Conservation (phyloP, 2,329 filamentous ascomycete species). For the Helminthosporium solani region DNA sequence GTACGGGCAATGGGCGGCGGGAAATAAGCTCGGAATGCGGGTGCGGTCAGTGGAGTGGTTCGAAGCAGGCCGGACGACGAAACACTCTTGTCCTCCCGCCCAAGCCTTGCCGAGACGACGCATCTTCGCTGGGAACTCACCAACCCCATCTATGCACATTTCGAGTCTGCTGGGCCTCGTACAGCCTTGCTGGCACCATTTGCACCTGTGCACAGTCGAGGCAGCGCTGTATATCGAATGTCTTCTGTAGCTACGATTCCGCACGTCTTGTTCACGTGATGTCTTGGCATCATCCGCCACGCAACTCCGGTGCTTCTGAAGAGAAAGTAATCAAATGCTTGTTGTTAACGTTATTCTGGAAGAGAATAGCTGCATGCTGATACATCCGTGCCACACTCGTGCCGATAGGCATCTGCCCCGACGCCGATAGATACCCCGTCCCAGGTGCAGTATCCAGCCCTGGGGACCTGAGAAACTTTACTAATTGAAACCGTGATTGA, state of each 20-base stretch:
- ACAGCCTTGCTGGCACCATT: too few species aligned
- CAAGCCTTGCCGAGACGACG: too few species aligned
- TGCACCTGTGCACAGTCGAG: too few species aligned
- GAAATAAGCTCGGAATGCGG: conserved; percentile 39
- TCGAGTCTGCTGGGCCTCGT: too few species aligned
- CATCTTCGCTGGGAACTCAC: too few species aligned
- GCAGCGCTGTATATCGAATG: too few species aligned
- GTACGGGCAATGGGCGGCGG: conserved; percentile 26
- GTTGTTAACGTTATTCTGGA: conserved; percentile 21
- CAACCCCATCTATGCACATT: too few species aligned
- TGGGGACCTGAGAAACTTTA: conserved; percentile 26
- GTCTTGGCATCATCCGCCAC: too few species aligned
- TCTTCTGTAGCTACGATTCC: too few species aligned
- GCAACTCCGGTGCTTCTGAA: too few species aligned
- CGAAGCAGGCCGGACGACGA: conserved; percentile 13
- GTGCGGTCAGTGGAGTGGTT: conserved; percentile 30
- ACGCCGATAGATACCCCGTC: conserved; percentile 24
- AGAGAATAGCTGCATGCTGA: conserved; percentile 15
- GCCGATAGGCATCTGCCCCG: conserved; percentile 13
- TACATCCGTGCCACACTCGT: conserved; percentile 19
- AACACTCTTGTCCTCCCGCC: too few species aligned
- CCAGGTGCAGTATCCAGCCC: conserved; percentile 6
- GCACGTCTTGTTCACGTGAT: too few species aligned
- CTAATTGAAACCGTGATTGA: conserved; percentile 26
- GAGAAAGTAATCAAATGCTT: not conserved